Evolutionary conservation across 805 yeast species (phyloP).

Genomic region (Candida patagonica): DNA sequence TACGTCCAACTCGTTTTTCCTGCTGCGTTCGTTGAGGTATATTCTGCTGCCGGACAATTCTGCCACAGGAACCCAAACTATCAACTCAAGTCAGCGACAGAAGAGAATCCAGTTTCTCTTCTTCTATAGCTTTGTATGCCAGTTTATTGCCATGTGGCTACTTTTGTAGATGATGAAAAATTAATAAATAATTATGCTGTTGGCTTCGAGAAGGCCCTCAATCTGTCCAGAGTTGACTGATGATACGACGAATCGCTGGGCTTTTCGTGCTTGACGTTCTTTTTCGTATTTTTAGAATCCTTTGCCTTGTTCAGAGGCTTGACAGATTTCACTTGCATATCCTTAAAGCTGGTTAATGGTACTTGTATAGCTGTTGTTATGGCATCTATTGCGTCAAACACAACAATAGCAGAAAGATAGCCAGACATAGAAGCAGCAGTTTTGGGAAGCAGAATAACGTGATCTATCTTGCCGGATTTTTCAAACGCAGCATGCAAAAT

Average conservation of each 20-base stretch:
- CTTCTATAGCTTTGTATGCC: constrained; percentile 73
- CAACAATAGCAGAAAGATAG: too few relatives aligned
- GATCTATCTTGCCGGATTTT: background rate
- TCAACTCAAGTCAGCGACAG: constrained; percentile 61
- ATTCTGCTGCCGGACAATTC: constrained; percentile 57
- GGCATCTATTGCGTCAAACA: too few relatives aligned
- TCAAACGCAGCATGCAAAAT: background rate
- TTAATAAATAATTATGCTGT: too few relatives aligned
- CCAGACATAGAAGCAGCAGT: too few relatives aligned
- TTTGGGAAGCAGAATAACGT: background rate
- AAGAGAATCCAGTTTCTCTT: constrained; percentile 82
- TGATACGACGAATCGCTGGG: too few relatives aligned
- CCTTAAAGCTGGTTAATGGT: too few relatives aligned
- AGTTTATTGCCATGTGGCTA: constrained; percentile 64
- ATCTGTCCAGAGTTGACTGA: constrained; percentile 1
- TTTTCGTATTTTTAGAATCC: too few relatives aligned
- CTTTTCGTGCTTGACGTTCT: too few relatives aligned
- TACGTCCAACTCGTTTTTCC: constrained; percentile 45
- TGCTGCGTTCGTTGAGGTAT: constrained; percentile 48
- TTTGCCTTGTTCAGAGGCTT: too few relatives aligned
- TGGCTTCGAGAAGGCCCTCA: background rate
- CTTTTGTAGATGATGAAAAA: constrained; percentile 39
- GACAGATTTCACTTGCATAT: too few relatives aligned
- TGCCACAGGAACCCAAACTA: constrained; percentile 33
- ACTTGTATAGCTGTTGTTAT: too few relatives aligned